Conservation (phyloP, 495 filamentous ascomycete species). For the Stereocaulon alpinum region DNA sequence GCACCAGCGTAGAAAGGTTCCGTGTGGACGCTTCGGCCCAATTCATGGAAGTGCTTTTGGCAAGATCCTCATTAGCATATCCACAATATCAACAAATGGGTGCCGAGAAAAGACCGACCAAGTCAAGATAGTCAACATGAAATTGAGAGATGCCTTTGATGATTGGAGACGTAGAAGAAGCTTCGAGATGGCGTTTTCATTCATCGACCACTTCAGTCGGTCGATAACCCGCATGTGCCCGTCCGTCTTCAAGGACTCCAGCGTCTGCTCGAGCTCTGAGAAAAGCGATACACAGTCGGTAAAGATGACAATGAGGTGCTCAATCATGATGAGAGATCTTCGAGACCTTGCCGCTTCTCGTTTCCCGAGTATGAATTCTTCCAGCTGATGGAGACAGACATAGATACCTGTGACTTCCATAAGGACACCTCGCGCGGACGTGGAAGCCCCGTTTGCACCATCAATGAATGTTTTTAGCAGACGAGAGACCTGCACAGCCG, state of each 20-base stretch:
- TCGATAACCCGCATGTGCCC: conserved; percentile 17
- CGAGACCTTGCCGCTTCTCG: conserved; percentile 15
- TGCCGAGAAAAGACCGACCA: conserved; percentile 14
- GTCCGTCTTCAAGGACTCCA: conserved; percentile 17
- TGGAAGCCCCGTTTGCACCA: conserved; percentile 13
- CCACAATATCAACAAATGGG: not conserved
- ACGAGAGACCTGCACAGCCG: conserved; percentile 17
- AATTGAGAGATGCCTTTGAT: conserved; percentile 22
- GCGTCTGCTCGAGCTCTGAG: conserved; percentile 24
- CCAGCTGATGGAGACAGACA: conserved; percentile 18
- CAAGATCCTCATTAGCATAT: not conserved
- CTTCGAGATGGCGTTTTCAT: conserved; percentile 19
- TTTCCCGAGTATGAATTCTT: conserved; percentile 18
- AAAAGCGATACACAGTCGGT: conserved; percentile 24
- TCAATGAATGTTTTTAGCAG: conserved; percentile 17
- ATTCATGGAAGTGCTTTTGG: conserved; percentile 15
- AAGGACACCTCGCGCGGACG: conserved; percentile 14
- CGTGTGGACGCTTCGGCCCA: conserved; percentile 15
- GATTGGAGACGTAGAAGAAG: conserved; percentile 20
- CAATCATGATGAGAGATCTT: conserved; percentile 21
- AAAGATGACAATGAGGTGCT: conserved; percentile 22
- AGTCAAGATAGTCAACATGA: conserved; percentile 24
- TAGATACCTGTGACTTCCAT: conserved; percentile 18
- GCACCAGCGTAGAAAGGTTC: conserved; percentile 11
- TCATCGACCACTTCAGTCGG: conserved; percentile 22